Conservation (phyloP, 371 early-diverging fungal species). For the Smittium mucronatum region DNA sequence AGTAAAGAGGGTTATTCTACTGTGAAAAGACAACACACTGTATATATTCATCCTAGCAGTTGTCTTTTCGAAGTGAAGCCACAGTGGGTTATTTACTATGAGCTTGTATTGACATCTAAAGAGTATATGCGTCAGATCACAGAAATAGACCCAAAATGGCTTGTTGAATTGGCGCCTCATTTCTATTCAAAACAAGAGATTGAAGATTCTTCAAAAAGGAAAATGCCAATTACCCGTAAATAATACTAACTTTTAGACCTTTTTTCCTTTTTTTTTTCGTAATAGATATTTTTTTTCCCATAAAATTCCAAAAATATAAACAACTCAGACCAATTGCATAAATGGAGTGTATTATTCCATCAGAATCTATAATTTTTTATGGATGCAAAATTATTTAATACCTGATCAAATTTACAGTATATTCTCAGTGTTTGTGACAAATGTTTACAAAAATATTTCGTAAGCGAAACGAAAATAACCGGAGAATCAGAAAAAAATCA, state of each 20-base stretch:
- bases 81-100: conserved; percentile 79
- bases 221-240: conserved; percentile 25
- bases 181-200: conserved; percentile 48
- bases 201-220: conserved; percentile 25
- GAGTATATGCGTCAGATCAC: conserved; percentile 86
- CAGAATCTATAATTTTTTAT: too few relatives aligned
- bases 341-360: too few relatives aligned
- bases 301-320: too few relatives aligned
- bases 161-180: conserved; percentile 87
- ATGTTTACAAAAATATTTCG: too few relatives aligned
- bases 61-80: conserved; percentile 56
- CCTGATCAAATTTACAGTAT: too few relatives aligned
- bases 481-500: too few relatives aligned
- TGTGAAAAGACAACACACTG: conserved; percentile 79
- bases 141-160: conserved; percentile 87
- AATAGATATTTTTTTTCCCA: too few relatives aligned
- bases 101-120: conserved; percentile 82
- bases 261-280: too few relatives aligned
- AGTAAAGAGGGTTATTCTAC: conserved; percentile 84
- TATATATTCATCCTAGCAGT: conserved; percentile 88
- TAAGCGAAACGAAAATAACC: too few relatives aligned
- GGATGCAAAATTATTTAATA: too few relatives aligned
- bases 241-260: background rate
- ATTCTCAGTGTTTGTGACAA: too few relatives aligned
- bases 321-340: too few relatives aligned